Evolutionary conservation across 192 early-diverging fungal genomes (phyloP), one percentile per base, ranked within the genome.

Genomic region (Coemansia pectinata): DNA sequence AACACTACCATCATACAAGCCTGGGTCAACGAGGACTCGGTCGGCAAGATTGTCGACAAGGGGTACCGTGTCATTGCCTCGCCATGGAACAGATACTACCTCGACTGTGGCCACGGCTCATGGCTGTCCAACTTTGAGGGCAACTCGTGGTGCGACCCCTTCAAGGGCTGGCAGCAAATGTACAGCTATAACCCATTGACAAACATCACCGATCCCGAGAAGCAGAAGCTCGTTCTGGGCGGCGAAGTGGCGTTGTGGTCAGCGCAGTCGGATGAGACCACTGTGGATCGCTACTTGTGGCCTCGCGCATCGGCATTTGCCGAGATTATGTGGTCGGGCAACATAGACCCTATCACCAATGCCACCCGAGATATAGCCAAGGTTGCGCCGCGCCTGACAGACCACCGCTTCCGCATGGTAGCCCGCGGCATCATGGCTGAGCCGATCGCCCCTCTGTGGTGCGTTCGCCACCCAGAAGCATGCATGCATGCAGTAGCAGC

Each of bases 91-190:
- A 89, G 85, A 67, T 90, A 89, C 69, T 87, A 90, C 42, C 77
- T 92, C 64, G 91, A 93, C 77, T 93, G 91, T 70, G 90, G 91
- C 0, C 87, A 88, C 62, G 91, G 91, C 39, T 87, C 83, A 50
- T 93, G 91, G 92, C 79, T 92, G 40, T 77, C 85, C 33, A 88
- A 90, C 66, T 87, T 87, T 70, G 74, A 79, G 12, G 88, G 88
- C 59, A 76, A 70, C 40, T 90, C 89, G 45, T 92, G 91, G 90
- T 92, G 91, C 70, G 83, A 78, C 42, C 87, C 89, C 12, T 90
- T 84, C 84, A 89, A 89, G 83, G 74, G 85, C 44, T 91, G 90
- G 91, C 86, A 90, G 73, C 86, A 85, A 39, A 87, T 90, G 53
- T 90, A 93, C 69, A 69, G 60, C 62, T 91, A 84, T 65, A 85